A percentile compares a stretch with the other conserved stretches of the same genome.
phyloP scores from a whole-genome alignment of 495 filamentous ascomycete species.

The Entonaema liquescens region DNA sequence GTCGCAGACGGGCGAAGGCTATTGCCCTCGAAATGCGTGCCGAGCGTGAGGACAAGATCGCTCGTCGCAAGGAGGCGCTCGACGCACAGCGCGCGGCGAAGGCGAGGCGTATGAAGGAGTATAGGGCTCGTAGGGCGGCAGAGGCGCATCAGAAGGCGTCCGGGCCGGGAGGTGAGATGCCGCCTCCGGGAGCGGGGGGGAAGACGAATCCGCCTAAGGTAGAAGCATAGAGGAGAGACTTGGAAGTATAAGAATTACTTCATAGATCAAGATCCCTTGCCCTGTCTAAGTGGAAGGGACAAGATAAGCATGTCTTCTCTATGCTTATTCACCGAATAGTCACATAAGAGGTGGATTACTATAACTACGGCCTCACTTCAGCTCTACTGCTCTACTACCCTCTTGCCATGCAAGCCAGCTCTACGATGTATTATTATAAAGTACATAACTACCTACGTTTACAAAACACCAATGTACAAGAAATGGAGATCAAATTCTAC shows the following conservation, averaged over 20 bases:
- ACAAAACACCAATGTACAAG: not conserved
- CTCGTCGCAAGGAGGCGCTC: slow-evolving; percentile 43
- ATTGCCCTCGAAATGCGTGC: slow-evolving; percentile 45
- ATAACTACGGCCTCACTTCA: not conserved
- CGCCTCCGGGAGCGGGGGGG: slow-evolving; percentile 7
- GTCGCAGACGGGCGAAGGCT: slow-evolving; percentile 35
- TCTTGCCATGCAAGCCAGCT: not conserved
- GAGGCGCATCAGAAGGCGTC: slow-evolving; percentile 17
- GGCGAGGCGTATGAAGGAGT: slow-evolving; percentile 36
- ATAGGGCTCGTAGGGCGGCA: slow-evolving; percentile 28
- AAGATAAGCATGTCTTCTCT: not conserved
- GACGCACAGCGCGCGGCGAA: slow-evolving; percentile 35
- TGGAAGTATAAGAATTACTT: not conserved
- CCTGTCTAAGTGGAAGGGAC: not conserved
- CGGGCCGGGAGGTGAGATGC: slow-evolving; percentile 6
- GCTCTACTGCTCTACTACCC: not conserved
- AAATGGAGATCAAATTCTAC: not conserved
- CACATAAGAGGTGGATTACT: not conserved
- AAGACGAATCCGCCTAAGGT: slow-evolving; percentile 24
- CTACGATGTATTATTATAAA: slow-evolving; percentile 4
- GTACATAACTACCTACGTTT: slow-evolving; percentile 10
- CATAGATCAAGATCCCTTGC: not conserved
- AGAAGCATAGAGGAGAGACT: slow-evolving; percentile 13
- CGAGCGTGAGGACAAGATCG: slow-evolving; percentile 45
- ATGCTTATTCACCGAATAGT: not conserved